Percentiles rank a stretch among this genome's conserved stretches.
These are phyloP conservation scores for Colletotrichum sidae DNA, from an alignment of 2,329 filamentous ascomycete genomes.

Conservation along the genomic window DNA sequence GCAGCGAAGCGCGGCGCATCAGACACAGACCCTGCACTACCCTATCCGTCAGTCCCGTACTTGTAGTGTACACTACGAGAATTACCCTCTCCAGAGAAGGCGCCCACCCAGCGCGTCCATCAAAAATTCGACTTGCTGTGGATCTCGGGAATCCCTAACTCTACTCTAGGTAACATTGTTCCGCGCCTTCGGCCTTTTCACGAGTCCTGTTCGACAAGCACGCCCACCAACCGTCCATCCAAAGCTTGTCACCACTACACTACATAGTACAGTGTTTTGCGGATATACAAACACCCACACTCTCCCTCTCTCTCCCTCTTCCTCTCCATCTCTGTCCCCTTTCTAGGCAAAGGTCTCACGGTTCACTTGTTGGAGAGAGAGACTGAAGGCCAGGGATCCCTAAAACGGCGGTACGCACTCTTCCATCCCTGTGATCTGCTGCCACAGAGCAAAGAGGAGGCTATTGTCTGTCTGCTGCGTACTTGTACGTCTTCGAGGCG, in stretches of 20 bases:
- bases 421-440: slow-evolving; percentile 5
- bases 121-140: slow-evolving; percentile 9
- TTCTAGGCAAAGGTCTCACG: no score
- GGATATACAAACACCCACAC: no score
- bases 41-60: no score
- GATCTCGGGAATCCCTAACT: slow-evolving; percentile 23
- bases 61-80: no score
- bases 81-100: background rate
- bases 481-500: slow-evolving; percentile 17
- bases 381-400: slow-evolving; percentile 6
- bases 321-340: no score
- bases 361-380: no score
- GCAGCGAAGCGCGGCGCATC: background rate
- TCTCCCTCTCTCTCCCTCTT: no score
- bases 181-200: slow-evolving; percentile 8
- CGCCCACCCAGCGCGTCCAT: background rate
- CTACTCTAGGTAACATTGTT: slow-evolving; percentile 12
- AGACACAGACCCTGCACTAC: background rate
- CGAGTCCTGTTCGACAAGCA: slow-evolving; percentile 11
- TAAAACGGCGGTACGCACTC: slow-evolving; percentile 22
- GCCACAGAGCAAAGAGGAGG: no score
- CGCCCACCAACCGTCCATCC: slow-evolving; percentile 2
- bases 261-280: no score
- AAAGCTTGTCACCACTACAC: slow-evolving; percentile 28
- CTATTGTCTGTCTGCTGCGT: background rate